Base-by-base conservation (phyloP, 1,284 basidiomycete species). In the Xerocomus minutiporus region DNA sequence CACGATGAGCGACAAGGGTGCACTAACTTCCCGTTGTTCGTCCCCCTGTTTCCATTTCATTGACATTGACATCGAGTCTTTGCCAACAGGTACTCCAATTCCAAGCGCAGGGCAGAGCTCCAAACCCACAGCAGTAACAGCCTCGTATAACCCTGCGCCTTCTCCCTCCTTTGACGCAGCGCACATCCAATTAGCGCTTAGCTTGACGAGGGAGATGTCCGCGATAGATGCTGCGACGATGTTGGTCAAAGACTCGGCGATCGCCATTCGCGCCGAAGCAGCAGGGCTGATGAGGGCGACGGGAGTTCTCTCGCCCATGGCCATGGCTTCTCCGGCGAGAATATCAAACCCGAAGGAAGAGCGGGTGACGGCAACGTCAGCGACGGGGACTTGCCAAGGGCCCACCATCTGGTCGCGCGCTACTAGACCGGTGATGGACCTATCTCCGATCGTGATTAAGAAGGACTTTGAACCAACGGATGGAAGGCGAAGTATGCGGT, bases 141-240 rank as follows among this genome's bases (percentile, higher is more conserved):
- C 96, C 57, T 91, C 91, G 73, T 97, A 99, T 50, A 99, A 77
- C 20, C 82, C 85, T 1, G 87, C 86, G 28, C 96, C 96, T 68
- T 99, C 96, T 28, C 95, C 93, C 47, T 83, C 81, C 69, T 94
- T 89, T 13, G 84, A 86, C 1, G 96, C 93, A 1, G 95, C 93
- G 57, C 91, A 94, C 97, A 99, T 99, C 97, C 97, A 99, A 72
- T 99, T 99, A 50, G 96, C 96, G 59, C 91, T 94, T 17, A 99
- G 80, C 75, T 99, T 99, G 66, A 97, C 84, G 52, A 80, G 77
- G 5, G 79, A 76, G 13, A 98, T 75, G 39, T 82, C 79, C 11
- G 82, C 82, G 50, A 96, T 75, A 47, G 82, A 81, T 2, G 95
- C 85, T 9, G 97, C 95, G 0, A 82, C 84, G 51, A 99, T 79